These are phyloP conservation scores for Gamarada debralockiae DNA, from an alignment of 495 filamentous ascomycete genomes.

Conservation along the genomic window DNA sequence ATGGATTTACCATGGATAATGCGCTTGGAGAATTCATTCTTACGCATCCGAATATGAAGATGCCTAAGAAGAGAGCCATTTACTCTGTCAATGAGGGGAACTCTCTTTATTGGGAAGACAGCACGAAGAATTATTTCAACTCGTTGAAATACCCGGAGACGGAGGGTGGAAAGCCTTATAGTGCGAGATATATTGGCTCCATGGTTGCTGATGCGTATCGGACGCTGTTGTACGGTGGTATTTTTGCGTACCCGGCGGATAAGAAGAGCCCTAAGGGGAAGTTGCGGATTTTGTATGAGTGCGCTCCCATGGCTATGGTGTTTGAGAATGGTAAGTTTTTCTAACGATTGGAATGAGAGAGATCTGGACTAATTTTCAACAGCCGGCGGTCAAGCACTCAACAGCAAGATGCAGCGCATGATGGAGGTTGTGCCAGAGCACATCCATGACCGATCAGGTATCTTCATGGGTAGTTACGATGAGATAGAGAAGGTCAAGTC, in stretches of 20 bases:
- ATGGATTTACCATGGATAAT: slow-evolving; percentile 96
- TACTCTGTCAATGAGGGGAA: slow-evolving; percentile 99
- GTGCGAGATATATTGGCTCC: slow-evolving; percentile 87
- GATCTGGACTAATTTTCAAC: slow-evolving; percentile 2
- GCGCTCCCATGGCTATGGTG: slow-evolving; percentile 98
- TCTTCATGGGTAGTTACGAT: slow-evolving; percentile 91
- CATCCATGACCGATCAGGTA: slow-evolving; percentile 94
- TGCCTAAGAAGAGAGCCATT: slow-evolving; percentile 76
- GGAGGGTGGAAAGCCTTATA: slow-evolving; percentile 83
- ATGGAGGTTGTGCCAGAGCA: slow-evolving; percentile 84
- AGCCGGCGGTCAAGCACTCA: slow-evolving; percentile 89
- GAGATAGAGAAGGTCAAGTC: slow-evolving; percentile 92
- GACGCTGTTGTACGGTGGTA: slow-evolving; percentile 89
- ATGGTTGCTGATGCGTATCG: slow-evolving; percentile 99
- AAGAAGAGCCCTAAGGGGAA: slow-evolving; percentile 99
- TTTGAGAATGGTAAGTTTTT: slow-evolving; percentile 85
- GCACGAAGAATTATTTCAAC: slow-evolving; percentile 83
- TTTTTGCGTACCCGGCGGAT: slow-evolving; percentile 96
- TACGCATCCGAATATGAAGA: slow-evolving; percentile 89
- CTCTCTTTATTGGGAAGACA: slow-evolving; percentile 90
- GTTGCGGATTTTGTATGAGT: slow-evolving; percentile 95
- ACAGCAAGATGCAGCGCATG: slow-evolving; percentile 86
- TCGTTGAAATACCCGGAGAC: slow-evolving; percentile 73
- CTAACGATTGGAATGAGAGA: not conserved
- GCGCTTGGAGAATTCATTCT: slow-evolving; percentile 97